phyloP scores from a whole-genome alignment of 345 rosid genomes.

The Dipteronia sinensis region DNA sequence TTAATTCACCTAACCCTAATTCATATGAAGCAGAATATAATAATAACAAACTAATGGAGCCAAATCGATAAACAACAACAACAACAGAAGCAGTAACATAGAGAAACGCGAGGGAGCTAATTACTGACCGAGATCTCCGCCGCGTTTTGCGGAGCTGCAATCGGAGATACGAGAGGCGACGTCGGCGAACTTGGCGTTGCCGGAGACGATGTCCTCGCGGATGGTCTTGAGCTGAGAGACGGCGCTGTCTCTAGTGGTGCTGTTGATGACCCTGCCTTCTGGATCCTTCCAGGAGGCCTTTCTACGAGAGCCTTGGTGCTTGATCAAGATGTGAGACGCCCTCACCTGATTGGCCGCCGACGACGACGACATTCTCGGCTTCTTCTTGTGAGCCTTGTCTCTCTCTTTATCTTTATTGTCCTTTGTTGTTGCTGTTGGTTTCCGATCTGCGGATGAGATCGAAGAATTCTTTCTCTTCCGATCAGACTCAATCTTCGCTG shows the following conservation, averaged over 20 bases:
- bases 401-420: constrained; percentile 20
- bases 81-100: no score
- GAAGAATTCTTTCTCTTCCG: constrained; percentile 56
- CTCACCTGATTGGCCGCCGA: constrained; percentile 53
- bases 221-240: constrained; percentile 67
- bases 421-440: constrained; percentile 11
- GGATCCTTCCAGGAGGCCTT: constrained; percentile 99
- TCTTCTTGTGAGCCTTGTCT: constrained; percentile 36
- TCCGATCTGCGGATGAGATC: constrained; percentile 45
- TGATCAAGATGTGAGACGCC: constrained; percentile 90
- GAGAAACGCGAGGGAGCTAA: not conserved
- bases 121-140: constrained; percentile 80
- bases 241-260: constrained; percentile 71
- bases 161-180: constrained; percentile 80
- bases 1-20: not conserved
- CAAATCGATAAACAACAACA: no score
- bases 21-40: not conserved
- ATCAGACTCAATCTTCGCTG: constrained; percentile 59
- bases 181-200: constrained; percentile 76
- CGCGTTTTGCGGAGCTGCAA: constrained; percentile 98
- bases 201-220: constrained; percentile 77
- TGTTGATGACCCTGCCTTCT: constrained; percentile 71
- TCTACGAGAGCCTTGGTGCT: constrained; percentile 92
- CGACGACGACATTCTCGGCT: constrained; percentile 45
- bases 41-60: no score